These are phyloP conservation scores for Evernia prunastri DNA, from an alignment of 495 filamentous ascomycete species.

Conservation along the genomic window DNA sequence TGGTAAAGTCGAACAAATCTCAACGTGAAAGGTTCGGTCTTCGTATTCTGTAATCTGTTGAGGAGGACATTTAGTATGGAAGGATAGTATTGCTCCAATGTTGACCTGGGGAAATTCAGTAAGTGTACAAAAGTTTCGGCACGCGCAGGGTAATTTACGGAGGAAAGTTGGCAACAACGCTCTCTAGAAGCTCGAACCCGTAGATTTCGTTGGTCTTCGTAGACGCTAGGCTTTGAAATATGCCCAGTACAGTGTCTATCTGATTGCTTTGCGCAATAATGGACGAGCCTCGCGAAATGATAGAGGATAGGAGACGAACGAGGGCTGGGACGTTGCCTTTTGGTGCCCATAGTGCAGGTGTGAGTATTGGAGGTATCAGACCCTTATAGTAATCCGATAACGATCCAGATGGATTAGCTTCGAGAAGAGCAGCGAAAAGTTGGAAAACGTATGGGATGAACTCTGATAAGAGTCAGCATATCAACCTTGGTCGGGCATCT, in stretches of 20 bases:
- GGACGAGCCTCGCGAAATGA: slow-evolving; percentile 68
- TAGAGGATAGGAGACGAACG: slow-evolving; percentile 72
- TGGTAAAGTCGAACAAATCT: slow-evolving; percentile 90
- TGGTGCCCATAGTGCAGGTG: slow-evolving; percentile 75
- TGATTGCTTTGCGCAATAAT: slow-evolving; percentile 69
- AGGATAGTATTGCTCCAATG: slow-evolving; percentile 69
- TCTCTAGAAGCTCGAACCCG: slow-evolving; percentile 84
- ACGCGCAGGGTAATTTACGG: slow-evolving; percentile 43
- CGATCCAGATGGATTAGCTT: slow-evolving; percentile 65
- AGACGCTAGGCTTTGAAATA: slow-evolving; percentile 82
- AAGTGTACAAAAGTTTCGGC: not conserved
- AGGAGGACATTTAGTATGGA: slow-evolving; percentile 76
- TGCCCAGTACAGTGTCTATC: slow-evolving; percentile 72
- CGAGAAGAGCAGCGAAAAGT: slow-evolving; percentile 81
- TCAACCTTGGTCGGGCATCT: slow-evolving; percentile 7
- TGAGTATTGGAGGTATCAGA: slow-evolving; percentile 66
- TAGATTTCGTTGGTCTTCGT: slow-evolving; percentile 69
- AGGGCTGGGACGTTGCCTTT: slow-evolving; percentile 90
- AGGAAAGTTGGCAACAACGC: slow-evolving; percentile 62
- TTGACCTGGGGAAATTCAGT: slow-evolving; percentile 41
- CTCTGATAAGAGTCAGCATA: slow-evolving; percentile 47
- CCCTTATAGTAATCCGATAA: slow-evolving; percentile 71
- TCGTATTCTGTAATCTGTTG: slow-evolving; percentile 66
- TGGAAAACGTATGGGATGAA: slow-evolving; percentile 97
- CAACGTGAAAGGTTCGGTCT: slow-evolving; percentile 72